These are phyloP conservation scores for Naegleria gruberi DNA, from an alignment of 208 protist genomes.

Conservation along the genomic window DNA sequence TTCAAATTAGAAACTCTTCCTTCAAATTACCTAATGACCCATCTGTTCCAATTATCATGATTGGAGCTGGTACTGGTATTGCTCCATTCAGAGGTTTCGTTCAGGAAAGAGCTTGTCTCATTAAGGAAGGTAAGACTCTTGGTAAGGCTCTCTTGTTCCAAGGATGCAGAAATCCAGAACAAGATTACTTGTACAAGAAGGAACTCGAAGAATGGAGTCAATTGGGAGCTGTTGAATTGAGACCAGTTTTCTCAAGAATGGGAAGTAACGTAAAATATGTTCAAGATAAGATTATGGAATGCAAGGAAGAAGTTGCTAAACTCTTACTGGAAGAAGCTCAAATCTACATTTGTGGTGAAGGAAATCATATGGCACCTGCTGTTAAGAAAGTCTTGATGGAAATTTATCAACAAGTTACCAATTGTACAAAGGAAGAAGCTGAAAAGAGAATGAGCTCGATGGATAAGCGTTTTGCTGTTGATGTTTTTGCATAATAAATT, in stretches of 20 bases:
- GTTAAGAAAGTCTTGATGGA: not conserved
- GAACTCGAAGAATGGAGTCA: not conserved
- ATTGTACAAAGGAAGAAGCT: not conserved
- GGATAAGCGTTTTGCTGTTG: not conserved
- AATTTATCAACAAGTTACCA: not conserved
- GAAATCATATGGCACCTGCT: not conserved
- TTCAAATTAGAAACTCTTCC: not conserved
- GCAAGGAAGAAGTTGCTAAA: not conserved
- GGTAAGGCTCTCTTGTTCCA: not conserved
- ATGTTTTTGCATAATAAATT: constrained; percentile 8
- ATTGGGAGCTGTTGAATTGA: not conserved
- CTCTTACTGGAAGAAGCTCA: not conserved
- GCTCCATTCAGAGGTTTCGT: constrained; percentile 49
- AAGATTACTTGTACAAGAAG: not conserved
- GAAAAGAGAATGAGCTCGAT: not conserved
- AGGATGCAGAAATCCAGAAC: not conserved
- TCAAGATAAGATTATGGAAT: not conserved
- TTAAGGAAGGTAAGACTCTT: not conserved
- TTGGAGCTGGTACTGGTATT: constrained; percentile 45
- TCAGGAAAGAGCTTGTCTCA: constrained; percentile 29
- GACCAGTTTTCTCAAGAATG: not conserved
- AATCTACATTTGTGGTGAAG: not conserved
- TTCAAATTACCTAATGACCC: constrained; percentile 32
- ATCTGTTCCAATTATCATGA: constrained; percentile 37
- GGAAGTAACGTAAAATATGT: not conserved